Conservation (phyloP, 1,284 basidiomycete genomes). For the Fomitopsis pinicola region DNA sequence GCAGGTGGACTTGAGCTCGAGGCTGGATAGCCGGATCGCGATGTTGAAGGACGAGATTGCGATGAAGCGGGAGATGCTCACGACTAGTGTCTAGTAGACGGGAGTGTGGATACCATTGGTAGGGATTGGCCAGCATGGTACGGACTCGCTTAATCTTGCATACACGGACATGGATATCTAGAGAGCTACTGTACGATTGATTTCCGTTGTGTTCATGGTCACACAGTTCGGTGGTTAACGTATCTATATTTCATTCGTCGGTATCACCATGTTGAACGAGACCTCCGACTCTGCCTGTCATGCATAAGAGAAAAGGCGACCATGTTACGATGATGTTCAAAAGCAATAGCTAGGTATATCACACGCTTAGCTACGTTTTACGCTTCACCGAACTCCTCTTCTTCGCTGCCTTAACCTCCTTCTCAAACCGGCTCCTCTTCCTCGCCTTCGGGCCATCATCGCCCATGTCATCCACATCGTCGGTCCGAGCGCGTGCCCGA, state of each 20-base stretch:
- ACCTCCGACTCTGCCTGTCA: too few species aligned
- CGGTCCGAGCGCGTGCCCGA: slow-evolving; percentile 40
- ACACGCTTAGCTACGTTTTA: background rate
- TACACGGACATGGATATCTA: background rate
- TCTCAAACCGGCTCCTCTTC: slow-evolving; percentile 77
- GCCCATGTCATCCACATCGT: slow-evolving; percentile 38
- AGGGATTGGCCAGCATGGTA: background rate
- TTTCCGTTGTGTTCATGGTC: background rate
- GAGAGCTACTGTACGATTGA: background rate
- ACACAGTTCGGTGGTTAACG: background rate
- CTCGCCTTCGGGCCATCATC: slow-evolving; percentile 40
- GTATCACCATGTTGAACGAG: too few species aligned
- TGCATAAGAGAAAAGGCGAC: too few species aligned
- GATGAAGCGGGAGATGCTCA: slow-evolving; percentile 46
- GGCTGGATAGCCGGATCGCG: slow-evolving; percentile 63
- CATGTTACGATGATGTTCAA: too few species aligned
- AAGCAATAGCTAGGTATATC: background rate
- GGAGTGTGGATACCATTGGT: background rate
- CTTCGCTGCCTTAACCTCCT: slow-evolving; percentile 58
- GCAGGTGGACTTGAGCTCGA: slow-evolving; percentile 57
- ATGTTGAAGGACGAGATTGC: slow-evolving; percentile 70
- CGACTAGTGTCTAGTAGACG: slow-evolving; percentile 4
- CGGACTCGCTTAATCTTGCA: background rate
- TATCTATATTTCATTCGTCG: background rate
- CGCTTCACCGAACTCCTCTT: slow-evolving; percentile 29